A percentile compares a stretch with the other conserved stretches of the same genome.
phyloP scores from a whole-genome alignment of 2,329 filamentous ascomycete species.

The Colletotrichum graminicola region DNA sequence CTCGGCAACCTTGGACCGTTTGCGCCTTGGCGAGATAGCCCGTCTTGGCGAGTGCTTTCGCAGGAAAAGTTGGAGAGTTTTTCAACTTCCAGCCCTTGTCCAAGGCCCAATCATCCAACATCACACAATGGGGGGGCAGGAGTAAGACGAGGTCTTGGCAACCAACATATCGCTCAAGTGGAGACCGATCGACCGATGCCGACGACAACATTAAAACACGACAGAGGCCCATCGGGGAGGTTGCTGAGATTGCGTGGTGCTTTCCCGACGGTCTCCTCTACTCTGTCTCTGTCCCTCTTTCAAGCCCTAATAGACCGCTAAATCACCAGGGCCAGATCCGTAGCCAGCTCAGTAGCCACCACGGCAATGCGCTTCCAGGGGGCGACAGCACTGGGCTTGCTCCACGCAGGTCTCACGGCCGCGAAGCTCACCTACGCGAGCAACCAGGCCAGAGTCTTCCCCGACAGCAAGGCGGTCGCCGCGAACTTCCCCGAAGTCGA shows the following conservation, averaged over 20 bases:
- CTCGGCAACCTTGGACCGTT: constrained; percentile 7
- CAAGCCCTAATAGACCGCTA: neutral
- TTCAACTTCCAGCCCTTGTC: neutral
- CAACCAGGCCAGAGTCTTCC: constrained; percentile 46
- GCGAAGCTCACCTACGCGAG: constrained; percentile 46
- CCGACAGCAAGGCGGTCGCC: constrained; percentile 45
- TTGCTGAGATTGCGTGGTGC: neutral
- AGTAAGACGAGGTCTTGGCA: constrained; percentile 27
- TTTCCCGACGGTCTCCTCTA: neutral
- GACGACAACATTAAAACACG: neutral
- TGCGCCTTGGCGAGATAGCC: constrained; percentile 36
- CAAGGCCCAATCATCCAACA: neutral
- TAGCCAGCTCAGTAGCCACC: neutral
- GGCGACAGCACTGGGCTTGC: constrained; percentile 31
- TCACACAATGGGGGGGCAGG: constrained; percentile 30
- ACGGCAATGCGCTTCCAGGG: constrained; percentile 22
- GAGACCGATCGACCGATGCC: neutral
- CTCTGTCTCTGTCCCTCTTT: neutral
- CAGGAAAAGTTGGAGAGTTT: constrained; percentile 2
- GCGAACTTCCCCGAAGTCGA: constrained; percentile 36
- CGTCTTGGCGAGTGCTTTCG: constrained; percentile 31
- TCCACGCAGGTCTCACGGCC: constrained; percentile 42
- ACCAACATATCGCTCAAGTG: neutral
- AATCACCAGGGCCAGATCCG: neutral
- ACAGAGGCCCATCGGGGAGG: neutral